Conservation (phyloP, 345 rosid species). For the Citrus medica region DNA sequence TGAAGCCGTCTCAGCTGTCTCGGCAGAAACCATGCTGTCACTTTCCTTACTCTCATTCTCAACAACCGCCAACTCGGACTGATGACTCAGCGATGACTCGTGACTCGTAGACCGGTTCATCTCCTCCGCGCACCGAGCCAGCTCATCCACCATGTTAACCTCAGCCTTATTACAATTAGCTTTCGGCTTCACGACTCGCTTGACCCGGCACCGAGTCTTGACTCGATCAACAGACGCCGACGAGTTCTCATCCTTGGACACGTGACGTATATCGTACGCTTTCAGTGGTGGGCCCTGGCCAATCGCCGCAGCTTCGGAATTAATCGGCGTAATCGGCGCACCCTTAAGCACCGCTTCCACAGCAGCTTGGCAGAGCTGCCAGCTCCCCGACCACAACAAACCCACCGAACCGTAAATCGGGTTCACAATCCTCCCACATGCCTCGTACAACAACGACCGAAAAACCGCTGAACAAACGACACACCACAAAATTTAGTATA, state of each 20-base stretch:
- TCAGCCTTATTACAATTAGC: neutral
- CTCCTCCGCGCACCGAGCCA: slow-evolving; percentile 13
- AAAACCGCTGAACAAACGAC: slow-evolving; percentile 55
- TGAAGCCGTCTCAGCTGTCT: slow-evolving; percentile 40
- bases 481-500: neutral
- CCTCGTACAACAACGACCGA: slow-evolving; percentile 93
- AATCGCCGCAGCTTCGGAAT: slow-evolving; percentile 60
- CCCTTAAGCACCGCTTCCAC: slow-evolving; percentile 92
- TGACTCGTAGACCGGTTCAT: slow-evolving; percentile 67
- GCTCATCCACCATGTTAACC: neutral
- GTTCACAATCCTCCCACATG: slow-evolving; percentile 94
- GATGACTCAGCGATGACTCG: slow-evolving; percentile 88
- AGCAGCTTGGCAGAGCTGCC: slow-evolving; percentile 96
- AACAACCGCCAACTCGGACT: slow-evolving; percentile 61
- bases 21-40: slow-evolving; percentile 68
- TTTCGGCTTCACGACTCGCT: slow-evolving; percentile 38
- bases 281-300: slow-evolving; percentile 77
- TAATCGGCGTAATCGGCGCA: slow-evolving; percentile 67
- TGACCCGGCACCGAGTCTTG: slow-evolving; percentile 51
- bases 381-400: slow-evolving; percentile 83
- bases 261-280: slow-evolving; percentile 83
- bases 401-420: slow-evolving; percentile 98
- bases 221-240: slow-evolving; percentile 31
- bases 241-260: slow-evolving; percentile 69
- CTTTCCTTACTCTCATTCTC: slow-evolving; percentile 61